Evolutionary conservation across 2,329 filamentous ascomycete species (phyloP).

Genomic region (Aureobasidium sp.): DNA sequence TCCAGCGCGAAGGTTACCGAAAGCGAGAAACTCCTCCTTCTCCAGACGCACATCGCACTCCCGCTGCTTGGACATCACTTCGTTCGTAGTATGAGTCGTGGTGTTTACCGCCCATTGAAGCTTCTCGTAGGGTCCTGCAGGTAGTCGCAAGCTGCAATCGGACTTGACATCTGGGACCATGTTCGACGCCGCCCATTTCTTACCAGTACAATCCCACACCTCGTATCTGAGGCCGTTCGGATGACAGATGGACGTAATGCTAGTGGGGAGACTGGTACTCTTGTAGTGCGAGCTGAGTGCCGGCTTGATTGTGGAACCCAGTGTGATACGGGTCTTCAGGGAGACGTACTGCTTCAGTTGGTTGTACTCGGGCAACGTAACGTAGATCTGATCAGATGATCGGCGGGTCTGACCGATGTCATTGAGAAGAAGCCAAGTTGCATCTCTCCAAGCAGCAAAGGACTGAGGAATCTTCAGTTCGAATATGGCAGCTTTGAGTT

Average conservation of each 20-base stretch:
- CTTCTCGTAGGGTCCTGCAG: constrained; percentile 29
- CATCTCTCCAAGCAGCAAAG: constrained; percentile 46
- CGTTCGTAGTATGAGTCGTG: constrained; percentile 46
- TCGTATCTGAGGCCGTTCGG: not conserved
- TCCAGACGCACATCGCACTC: constrained; percentile 43
- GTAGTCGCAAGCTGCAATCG: constrained; percentile 37
- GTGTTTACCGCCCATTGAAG: constrained; percentile 28
- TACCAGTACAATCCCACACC: not conserved
- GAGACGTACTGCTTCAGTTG: not conserved
- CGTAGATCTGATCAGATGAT: no score
- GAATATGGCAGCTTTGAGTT: constrained; percentile 44
- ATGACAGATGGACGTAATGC: not conserved
- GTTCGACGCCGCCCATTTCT: no score
- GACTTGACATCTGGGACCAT: no score
- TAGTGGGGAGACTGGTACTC: not conserved
- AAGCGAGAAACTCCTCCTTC: constrained; percentile 48
- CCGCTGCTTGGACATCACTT: constrained; percentile 45
- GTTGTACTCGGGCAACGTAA: not conserved
- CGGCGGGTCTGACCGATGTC: constrained; percentile 28
- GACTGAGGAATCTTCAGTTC: constrained; percentile 43
- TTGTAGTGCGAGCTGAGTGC: not conserved
- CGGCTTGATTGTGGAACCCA: not conserved
- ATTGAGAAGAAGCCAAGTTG: constrained; percentile 44
- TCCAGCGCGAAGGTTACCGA: constrained; percentile 44
- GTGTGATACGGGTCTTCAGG: not conserved